A percentile compares a stretch with the other conserved stretches of the same genome.
Evolutionary conservation across 2,329 filamentous ascomycete genomes (phyloP).

Genomic region (Aspergillus floridensis): DNA sequence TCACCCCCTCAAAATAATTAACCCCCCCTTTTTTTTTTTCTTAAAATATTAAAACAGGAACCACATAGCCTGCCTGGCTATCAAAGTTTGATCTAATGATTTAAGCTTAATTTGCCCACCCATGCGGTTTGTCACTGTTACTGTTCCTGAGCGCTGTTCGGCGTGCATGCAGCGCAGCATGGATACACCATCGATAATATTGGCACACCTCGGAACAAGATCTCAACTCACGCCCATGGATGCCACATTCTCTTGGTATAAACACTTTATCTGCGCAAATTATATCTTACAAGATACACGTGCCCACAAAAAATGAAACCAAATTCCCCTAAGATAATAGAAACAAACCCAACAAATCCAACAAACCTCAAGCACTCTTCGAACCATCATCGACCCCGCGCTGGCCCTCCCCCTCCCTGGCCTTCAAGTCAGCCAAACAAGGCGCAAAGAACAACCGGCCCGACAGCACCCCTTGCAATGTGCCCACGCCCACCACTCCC

Average conservation of each 20-base stretch:
- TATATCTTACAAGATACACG: too few relatives aligned
- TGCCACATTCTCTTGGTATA: too few relatives aligned
- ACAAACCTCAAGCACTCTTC: conserved; percentile 19
- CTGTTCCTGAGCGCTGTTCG: neutral
- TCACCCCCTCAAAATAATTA: neutral
- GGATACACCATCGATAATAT: neutral
- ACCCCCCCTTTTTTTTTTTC: too few relatives aligned
- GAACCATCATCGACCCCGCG: conserved; percentile 8
- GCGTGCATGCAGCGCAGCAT: neutral
- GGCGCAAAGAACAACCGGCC: conserved; percentile 56
- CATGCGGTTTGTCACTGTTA: neutral
- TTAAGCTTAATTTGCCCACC: conserved; percentile 3
- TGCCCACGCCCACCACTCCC: conserved; percentile 54
- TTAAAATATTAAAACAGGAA: neutral
- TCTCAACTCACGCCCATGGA: too few relatives aligned
- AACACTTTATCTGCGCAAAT: too few relatives aligned
- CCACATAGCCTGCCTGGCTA: neutral
- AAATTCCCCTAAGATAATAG: too few relatives aligned
- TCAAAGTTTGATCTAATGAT: neutral
- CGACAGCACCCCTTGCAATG: conserved; percentile 47
- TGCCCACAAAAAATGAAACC: too few relatives aligned
- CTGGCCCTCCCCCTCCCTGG: conserved; percentile 11
- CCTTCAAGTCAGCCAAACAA: conserved; percentile 46
- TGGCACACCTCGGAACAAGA: too few relatives aligned
- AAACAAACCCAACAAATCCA: neutral